phyloP scores from a whole-genome alignment of 2,329 filamentous ascomycete genomes.

The Pseudocercospora fijiensis region DNA sequence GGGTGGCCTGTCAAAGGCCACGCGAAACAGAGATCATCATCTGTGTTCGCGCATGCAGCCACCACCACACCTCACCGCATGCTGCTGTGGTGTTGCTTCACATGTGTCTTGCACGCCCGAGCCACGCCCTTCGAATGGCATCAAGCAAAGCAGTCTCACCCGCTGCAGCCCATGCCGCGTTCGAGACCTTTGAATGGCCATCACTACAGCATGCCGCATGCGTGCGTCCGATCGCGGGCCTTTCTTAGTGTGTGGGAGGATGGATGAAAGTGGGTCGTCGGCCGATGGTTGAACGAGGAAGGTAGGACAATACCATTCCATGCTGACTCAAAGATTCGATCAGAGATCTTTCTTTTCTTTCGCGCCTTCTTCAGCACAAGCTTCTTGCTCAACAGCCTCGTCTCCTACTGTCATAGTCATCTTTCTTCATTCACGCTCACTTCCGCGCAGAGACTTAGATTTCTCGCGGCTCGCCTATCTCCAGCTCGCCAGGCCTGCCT shows the following conservation, averaged over 20 bases:
- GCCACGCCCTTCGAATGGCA: neutral
- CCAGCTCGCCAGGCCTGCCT: neutral
- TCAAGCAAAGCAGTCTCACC: neutral
- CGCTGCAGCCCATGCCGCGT: slow-evolving; percentile 9
- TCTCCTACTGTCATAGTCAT: neutral
- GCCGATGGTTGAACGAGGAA: slow-evolving; percentile 10
- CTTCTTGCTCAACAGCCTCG: neutral
- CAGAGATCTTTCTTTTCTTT: neutral
- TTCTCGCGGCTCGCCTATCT: neutral
- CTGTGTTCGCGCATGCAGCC: neutral
- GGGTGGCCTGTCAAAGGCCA: neutral
- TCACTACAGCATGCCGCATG: neutral
- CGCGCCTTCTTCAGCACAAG: neutral
- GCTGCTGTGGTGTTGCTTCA: neutral
- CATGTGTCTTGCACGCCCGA: neutral
- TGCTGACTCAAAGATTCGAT: slow-evolving; percentile 10
- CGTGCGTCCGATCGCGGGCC: slow-evolving; percentile 14
- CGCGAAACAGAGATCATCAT: neutral
- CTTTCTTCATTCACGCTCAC: neutral
- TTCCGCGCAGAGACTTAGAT: neutral
- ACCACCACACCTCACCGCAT: slow-evolving; percentile 8
- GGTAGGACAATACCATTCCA: slow-evolving; percentile 4
- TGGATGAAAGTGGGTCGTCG: slow-evolving; percentile 15
- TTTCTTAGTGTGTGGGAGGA: slow-evolving; percentile 7
- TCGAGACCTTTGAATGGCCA: neutral